Evolutionary conservation across 1,284 basidiomycete genomes (phyloP).

Genomic region (Microbotryum lychnidis-dioicae): DNA sequence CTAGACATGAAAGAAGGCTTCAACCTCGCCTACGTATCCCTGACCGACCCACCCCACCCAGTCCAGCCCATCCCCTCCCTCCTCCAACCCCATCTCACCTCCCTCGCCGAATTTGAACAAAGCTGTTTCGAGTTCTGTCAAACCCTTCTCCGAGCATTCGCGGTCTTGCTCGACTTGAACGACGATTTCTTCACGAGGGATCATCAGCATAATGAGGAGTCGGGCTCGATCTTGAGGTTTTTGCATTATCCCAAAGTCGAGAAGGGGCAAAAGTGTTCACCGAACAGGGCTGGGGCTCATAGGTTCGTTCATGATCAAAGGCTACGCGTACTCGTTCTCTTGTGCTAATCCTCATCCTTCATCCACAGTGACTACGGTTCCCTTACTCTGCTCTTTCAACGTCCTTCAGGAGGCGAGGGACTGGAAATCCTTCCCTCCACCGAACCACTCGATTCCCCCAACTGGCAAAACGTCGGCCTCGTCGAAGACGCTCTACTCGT

Average conservation of each 20-base stretch:
- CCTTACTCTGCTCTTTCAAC: slow-evolving; percentile 24
- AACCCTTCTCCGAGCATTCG: slow-evolving; percentile 21
- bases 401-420: slow-evolving; percentile 18
- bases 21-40: slow-evolving; percentile 15
- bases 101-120: slow-evolving; percentile 15
- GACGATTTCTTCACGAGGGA: slow-evolving; percentile 15
- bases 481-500: slow-evolving; percentile 22
- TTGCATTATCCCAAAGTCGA: slow-evolving; percentile 24
- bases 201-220: slow-evolving; percentile 6
- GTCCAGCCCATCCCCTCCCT: slow-evolving; percentile 19
- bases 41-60: background rate
- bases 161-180: slow-evolving; percentile 16
- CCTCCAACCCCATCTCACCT: slow-evolving; percentile 1
- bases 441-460: slow-evolving; percentile 14
- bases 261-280: slow-evolving; percentile 3
- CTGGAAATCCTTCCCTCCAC: slow-evolving; percentile 21
- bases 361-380: slow-evolving; percentile 16
- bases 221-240: slow-evolving; percentile 24
- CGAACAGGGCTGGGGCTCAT: slow-evolving; percentile 26
- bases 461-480: slow-evolving; percentile 20
- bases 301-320: background rate
- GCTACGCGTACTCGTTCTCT: background rate
- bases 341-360: background rate
- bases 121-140: slow-evolving; percentile 28
- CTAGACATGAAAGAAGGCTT: slow-evolving; percentile 29